These are phyloP conservation scores for Cyanodermella asteris DNA, from an alignment of 2,329 filamentous ascomycete genomes.

Conservation along the genomic window DNA sequence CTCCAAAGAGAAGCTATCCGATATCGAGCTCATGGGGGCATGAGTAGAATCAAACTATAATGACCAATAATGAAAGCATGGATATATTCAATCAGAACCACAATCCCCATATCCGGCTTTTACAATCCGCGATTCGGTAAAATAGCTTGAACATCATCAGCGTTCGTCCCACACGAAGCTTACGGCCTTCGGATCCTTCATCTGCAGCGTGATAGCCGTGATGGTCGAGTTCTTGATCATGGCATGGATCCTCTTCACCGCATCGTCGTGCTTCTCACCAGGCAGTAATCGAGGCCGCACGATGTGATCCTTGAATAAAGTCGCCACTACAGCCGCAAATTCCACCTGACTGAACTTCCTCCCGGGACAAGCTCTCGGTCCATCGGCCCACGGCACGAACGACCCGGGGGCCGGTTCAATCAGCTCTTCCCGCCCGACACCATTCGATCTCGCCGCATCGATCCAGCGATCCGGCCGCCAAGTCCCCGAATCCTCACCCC, in stretches of 20 bases:
- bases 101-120: no score
- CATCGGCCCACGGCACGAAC: slow-evolving; percentile 13
- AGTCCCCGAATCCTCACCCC: slow-evolving; percentile 10
- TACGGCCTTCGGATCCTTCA: slow-evolving; percentile 5
- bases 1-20: no score
- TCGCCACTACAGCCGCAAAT: slow-evolving; percentile 13
- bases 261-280: slow-evolving; percentile 6
- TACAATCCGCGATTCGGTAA: no score
- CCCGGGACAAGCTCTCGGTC: slow-evolving; percentile 13
- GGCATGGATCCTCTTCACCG: slow-evolving; percentile 3
- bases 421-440: slow-evolving; percentile 1
- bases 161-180: slow-evolving; percentile 4
- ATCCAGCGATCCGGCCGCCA: slow-evolving; percentile 17
- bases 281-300: slow-evolving; percentile 2
- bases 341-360: slow-evolving; percentile 18
- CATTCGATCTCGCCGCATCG: slow-evolving; percentile 2
- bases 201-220: slow-evolving; percentile 6
- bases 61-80: no score
- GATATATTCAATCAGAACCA: no score
- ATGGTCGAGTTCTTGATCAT: slow-evolving; percentile 6
- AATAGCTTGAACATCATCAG: no score
- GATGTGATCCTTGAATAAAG: slow-evolving; percentile 8
- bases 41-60: no score
- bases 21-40: no score
- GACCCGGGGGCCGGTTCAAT: slow-evolving; percentile 4